Base-by-base conservation (phyloP, 257 asterid species). In the Nicotiana noctiflora region DNA sequence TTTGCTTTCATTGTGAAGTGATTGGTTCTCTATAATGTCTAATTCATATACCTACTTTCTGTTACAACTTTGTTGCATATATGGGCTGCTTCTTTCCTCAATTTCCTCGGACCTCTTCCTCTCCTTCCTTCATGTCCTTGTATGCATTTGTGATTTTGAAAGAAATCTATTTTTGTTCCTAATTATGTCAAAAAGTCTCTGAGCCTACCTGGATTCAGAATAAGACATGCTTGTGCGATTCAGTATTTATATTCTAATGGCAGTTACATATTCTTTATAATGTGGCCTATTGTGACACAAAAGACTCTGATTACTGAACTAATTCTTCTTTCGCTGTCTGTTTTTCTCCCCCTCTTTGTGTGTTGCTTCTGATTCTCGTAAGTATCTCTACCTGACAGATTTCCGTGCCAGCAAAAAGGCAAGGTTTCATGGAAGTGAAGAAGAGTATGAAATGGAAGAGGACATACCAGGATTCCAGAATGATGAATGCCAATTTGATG, bases 351-450 rank as follows among this genome's bases (percentile, higher is more conserved):
- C 23, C 10, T 51, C 56, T 25, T 23, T 49, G 34, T 25, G 8
- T 74, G 25, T 34, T 49, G 44, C 61, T 13, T 74, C 61, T 78
- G 17, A 78, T 59, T 63, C 81, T 60, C 60, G 13, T 19, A 78
- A 37, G 55, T 25, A 40, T 61, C 75, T 78, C 80, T 52, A 70
- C 74, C 89, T 92, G 98, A 92, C 82, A 89, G 87, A 88, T 86
- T 82, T 83, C 27, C 96, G 89, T 59, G 84, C 92, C 60, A 85
- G 92, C 87, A 95, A 95, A 87, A 91, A 92, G 81, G 89, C 89
- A 32, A 86, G 90, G 84, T 57, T 86, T 77, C 91, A 91, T 82
- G 97, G 85, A 81, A 84, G 86, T 81, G 98, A 90, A 80, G 97
- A 89, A 80, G 98, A 88, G 66, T 80, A 81, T 76, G 92, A 86